These are phyloP conservation scores for Acacia pycnantha DNA, from an alignment of 331 rosid species.

Conservation along the genomic window DNA sequence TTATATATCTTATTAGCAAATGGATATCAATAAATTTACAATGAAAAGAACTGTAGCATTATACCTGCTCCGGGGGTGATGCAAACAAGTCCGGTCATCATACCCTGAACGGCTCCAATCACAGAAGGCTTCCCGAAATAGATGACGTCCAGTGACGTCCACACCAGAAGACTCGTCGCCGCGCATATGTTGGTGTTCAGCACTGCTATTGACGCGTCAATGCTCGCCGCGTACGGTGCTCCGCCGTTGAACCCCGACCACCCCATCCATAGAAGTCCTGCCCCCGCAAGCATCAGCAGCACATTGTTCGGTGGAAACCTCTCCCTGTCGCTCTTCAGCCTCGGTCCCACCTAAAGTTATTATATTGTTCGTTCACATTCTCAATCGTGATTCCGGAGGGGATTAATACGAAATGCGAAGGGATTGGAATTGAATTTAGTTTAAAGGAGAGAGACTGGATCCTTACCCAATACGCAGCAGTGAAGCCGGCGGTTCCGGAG, in stretches of 20 bases:
- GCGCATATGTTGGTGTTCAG: constrained; percentile 78
- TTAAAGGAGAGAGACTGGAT: too few relatives aligned
- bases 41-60: neutral
- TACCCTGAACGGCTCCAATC: constrained; percentile 95
- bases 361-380: neutral
- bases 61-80: constrained; percentile 94
- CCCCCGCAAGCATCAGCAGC: constrained; percentile 77
- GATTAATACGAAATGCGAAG: neutral
- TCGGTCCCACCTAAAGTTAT: constrained; percentile 64
- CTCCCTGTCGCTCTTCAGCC: constrained; percentile 75
- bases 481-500: constrained; percentile 71
- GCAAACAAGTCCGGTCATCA: constrained; percentile 97
- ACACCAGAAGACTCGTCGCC: constrained; percentile 70
- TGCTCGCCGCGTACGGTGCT: constrained; percentile 78
- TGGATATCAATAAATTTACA: neutral
- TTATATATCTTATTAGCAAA: neutral
- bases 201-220: constrained; percentile 62
- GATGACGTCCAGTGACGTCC: constrained; percentile 73
- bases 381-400: neutral
- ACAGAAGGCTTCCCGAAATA: constrained; percentile 75
- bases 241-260: constrained; percentile 93
- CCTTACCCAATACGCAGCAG: constrained; percentile 43
- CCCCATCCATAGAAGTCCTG: constrained; percentile 83
- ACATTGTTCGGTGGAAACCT: constrained; percentile 87
- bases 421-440: too few relatives aligned